Percentiles rank a stretch among this genome's conserved stretches.
phyloP scores from a whole-genome alignment of 129 eudicot species.

The Helianthus annuus region HanXRQr2.0-SUNRISE NC_035449.2:8697921-8698420 shows the following conservation, averaged over 20 bases:
- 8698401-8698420: not conserved
- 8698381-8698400: not conserved
- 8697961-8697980: not conserved
- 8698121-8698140: constrained; percentile 28
- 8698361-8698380: constrained; percentile 7
- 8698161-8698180: not conserved
- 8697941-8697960: not conserved
- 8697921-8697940: not conserved
- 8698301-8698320: not conserved
- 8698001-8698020: too few species aligned
- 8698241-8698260: constrained; percentile 4
- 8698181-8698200: constrained; percentile 1
- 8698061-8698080: not conserved
- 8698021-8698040: not conserved
- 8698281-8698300: constrained; percentile 9
- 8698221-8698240: not conserved
- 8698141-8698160: constrained; percentile 11
- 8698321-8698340: not conserved
- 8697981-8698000: too few species aligned
- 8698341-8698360: constrained; percentile 10
- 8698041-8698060: constrained; percentile 13
- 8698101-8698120: not conserved
- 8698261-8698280: constrained; percentile 15
- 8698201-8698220: not conserved
- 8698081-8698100: too few species aligned